Base-by-base conservation (phyloP, 257 asterid genomes). In the Solanum paucissectum region DNA sequence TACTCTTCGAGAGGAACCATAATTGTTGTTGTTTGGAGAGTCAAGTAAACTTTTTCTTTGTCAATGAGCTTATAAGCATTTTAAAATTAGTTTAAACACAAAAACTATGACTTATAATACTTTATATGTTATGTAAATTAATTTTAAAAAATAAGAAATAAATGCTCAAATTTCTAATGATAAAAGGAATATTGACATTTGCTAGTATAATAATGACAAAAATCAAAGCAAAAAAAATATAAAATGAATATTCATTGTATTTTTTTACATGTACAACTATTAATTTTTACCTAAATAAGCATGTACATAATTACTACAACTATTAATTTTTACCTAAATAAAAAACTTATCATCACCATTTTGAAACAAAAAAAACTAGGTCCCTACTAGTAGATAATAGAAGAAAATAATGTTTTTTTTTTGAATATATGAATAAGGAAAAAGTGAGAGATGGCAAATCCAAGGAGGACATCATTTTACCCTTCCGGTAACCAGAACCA, bases 391-490 rank as follows among this genome's bases (percentile, higher is more conserved):
- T 42, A 42, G 49, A 42, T 42, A 42, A 4, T 44, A 44, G 52
- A 44, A 44, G 18, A 44, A 44, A 44, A 12, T 12, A 44, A 16
- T 16, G 4, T 49, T 14, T 49, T 6, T 52, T 6, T 52, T 52
- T 18, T 16, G 62, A 52, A 52, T 52, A 52, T 52, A 52, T 16
- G 62, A 52, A 52, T 7, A 52, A 52, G 62, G 62, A 52, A 18
- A 52, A 18, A 52, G 64, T 55, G 46, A 27, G 42, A 38, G 79
- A 96, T 94, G 98, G 99, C 99, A 75, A 97, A 97, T 88, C 95
- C 99, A 12, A 93, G 98, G 82, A 93, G 99, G 91, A 83, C 94
- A 13, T 90, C 98, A 25, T 93, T 88, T 75, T 84, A 93, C 13
- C 33, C 71, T 8, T 87, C 93, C 86, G 91, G 23, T 69, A 89